Conservation (phyloP, 164 flowering plant genomes). For the Kalanchoe fedtschenkoi region DNA sequence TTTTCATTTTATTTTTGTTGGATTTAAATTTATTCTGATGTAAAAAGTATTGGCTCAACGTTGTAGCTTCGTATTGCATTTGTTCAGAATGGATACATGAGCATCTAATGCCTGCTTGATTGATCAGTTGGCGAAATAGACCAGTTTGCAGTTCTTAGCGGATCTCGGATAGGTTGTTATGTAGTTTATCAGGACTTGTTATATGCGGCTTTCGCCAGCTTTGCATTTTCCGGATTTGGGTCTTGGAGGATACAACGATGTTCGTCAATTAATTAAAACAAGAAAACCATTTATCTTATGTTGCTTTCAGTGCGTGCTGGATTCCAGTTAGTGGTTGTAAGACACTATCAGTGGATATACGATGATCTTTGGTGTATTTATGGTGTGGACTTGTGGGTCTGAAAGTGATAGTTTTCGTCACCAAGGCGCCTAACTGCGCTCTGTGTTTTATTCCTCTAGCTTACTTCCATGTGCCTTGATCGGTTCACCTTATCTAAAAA, state of each 20-base stretch:
- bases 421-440: too few relatives aligned
- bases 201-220: not conserved
- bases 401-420: not conserved
- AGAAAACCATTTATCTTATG: too few relatives aligned
- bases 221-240: not conserved
- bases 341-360: too few relatives aligned
- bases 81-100: not conserved
- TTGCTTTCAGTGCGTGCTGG: too few relatives aligned
- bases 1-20: too few relatives aligned
- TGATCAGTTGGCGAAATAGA: not conserved
- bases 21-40: not conserved
- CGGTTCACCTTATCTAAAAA: too few relatives aligned
- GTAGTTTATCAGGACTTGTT: not conserved
- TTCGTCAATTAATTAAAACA: too few relatives aligned
- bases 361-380: too few relatives aligned
- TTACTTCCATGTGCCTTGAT: too few relatives aligned
- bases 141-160: not conserved
- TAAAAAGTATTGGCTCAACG: too few relatives aligned
- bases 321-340: too few relatives aligned
- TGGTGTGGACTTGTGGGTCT: not conserved
- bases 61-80: too few relatives aligned
- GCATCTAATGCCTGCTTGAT: not conserved
- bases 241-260: not conserved
- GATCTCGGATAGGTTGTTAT: not conserved
- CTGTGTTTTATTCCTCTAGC: not conserved